phyloP scores from a whole-genome alignment of 805 yeast genomes.

The Allodekkera sacchari region DNA sequence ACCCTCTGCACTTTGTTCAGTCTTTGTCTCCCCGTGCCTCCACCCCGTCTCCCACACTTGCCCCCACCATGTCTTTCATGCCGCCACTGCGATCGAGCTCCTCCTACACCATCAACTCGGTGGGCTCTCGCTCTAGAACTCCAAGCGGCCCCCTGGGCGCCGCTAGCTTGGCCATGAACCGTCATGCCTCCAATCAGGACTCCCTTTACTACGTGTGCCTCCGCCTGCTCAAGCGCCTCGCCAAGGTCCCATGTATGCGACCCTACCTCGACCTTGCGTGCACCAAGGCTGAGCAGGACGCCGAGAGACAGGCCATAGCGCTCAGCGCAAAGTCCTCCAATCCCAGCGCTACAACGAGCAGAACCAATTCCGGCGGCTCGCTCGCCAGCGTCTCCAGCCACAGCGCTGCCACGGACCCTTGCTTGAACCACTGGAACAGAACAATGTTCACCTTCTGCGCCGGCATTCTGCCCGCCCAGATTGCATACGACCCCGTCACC shows the following conservation, averaged over 20 bases:
- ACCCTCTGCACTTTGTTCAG: too few relatives aligned
- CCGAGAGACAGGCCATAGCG: slow-evolving; percentile 59
- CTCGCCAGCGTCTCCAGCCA: neutral
- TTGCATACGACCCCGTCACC: slow-evolving; percentile 85
- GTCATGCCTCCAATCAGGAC: slow-evolving; percentile 51
- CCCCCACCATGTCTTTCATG: slow-evolving; percentile 13
- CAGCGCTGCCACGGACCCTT: slow-evolving; percentile 4
- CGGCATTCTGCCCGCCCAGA: slow-evolving; percentile 67
- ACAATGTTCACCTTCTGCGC: slow-evolving; percentile 58
- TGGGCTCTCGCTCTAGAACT: slow-evolving; percentile 19
- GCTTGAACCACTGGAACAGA: slow-evolving; percentile 23
- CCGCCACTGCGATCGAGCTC: slow-evolving; percentile 20
- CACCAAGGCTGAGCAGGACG: slow-evolving; percentile 55
- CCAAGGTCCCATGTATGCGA: slow-evolving; percentile 54
- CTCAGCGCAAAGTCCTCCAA: slow-evolving; percentile 10
- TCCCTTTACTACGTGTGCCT: slow-evolving; percentile 65
- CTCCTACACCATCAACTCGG: slow-evolving; percentile 7
- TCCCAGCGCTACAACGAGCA: slow-evolving; percentile 3
- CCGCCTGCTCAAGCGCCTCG: slow-evolving; percentile 45
- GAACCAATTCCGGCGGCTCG: neutral
- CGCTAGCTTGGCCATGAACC: slow-evolving; percentile 48
- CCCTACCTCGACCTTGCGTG: slow-evolving; percentile 61
- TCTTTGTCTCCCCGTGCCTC: too few relatives aligned
- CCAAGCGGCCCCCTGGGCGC: slow-evolving; percentile 39
- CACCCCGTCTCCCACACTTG: slow-evolving; percentile 1